These are phyloP conservation scores for Ganoderma sinense DNA, from an alignment of 1,284 basidiomycete species.

Conservation along the genomic window DNA sequence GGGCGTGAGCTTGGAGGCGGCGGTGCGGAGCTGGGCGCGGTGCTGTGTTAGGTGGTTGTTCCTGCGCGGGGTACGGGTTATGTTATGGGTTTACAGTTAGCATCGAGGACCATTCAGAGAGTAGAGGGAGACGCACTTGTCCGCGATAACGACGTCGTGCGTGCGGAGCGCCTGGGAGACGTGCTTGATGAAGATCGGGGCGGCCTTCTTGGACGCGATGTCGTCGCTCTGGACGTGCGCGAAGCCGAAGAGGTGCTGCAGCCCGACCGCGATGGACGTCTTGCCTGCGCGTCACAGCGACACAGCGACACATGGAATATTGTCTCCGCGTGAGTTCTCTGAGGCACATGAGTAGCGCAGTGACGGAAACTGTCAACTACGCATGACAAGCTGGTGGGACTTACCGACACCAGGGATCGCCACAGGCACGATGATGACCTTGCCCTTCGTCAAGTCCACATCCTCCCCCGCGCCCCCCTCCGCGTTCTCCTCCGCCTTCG, in stretches of 20 bases:
- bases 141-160: conserved; percentile 86
- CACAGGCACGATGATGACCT: conserved; percentile 88
- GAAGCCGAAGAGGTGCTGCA: conserved; percentile 82
- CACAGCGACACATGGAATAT: neutral
- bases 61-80: conserved; percentile 57
- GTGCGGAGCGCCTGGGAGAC: conserved; percentile 68
- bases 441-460: conserved; percentile 58
- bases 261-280: conserved; percentile 85
- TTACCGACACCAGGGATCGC: conserved; percentile 93
- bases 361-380: neutral
- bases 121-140: conserved; percentile 65
- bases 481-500: conserved; percentile 34
- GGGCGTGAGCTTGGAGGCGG: conserved; percentile 49
- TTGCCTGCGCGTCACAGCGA: conserved; percentile 87
- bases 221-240: conserved; percentile 95
- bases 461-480: conserved; percentile 45
- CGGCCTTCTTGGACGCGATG: conserved; percentile 82
- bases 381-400: conserved; percentile 42
- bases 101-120: no score
- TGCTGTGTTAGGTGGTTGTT: conserved; percentile 90
- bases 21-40: conserved; percentile 71
- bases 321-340: neutral
- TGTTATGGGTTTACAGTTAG: neutral
- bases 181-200: conserved; percentile 80
- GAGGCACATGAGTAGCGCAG: neutral